phyloP scores from a whole-genome alignment of 2,329 filamentous ascomycete genomes.

The Rosellinia necatrix region DNA sequence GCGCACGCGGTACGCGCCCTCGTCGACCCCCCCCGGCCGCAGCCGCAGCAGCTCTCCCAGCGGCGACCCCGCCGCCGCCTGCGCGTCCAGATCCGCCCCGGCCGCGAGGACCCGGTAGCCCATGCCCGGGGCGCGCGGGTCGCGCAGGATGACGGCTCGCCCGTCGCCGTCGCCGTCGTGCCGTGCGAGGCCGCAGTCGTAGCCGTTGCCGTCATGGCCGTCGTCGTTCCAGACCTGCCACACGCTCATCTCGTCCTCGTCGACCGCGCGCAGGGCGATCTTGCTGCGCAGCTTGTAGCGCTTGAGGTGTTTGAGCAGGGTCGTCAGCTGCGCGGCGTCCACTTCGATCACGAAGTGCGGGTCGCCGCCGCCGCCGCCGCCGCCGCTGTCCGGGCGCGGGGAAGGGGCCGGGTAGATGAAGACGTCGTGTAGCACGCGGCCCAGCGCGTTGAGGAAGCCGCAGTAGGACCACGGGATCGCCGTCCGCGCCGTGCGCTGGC shows the following conservation, averaged over 20 bases:
- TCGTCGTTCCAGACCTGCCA: slow-evolving; percentile 76
- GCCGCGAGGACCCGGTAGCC: slow-evolving; percentile 52
- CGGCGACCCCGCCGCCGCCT: slow-evolving; percentile 20
- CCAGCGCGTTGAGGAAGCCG: slow-evolving; percentile 83
- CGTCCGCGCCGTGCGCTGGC: not conserved
- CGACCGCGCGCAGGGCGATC: slow-evolving; percentile 69
- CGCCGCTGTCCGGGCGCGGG: slow-evolving; percentile 36
- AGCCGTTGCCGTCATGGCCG: not conserved
- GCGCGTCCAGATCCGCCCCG: slow-evolving; percentile 11
- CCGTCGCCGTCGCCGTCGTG: slow-evolving; percentile 8
- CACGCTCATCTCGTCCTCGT: slow-evolving; percentile 66
- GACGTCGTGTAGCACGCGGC: slow-evolving; percentile 84
- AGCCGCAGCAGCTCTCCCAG: slow-evolving; percentile 32
- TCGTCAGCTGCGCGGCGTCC: slow-evolving; percentile 67
- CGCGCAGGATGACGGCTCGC: slow-evolving; percentile 48
- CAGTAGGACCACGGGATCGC: slow-evolving; percentile 67
- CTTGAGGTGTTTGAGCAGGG: slow-evolving; percentile 73
- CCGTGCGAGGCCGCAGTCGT: slow-evolving; percentile 23
- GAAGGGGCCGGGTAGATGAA: slow-evolving; percentile 80
- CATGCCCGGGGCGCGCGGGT: slow-evolving; percentile 60
- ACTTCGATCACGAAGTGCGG: slow-evolving; percentile 79
- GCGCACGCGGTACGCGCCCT: slow-evolving; percentile 71
- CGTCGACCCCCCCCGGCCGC: slow-evolving; percentile 46
- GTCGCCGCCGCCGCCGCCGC: no score
- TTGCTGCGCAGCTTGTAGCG: slow-evolving; percentile 86